phyloP scores from a whole-genome alignment of 208 protist species.

The Trypanosoma melophagium region DNA sequence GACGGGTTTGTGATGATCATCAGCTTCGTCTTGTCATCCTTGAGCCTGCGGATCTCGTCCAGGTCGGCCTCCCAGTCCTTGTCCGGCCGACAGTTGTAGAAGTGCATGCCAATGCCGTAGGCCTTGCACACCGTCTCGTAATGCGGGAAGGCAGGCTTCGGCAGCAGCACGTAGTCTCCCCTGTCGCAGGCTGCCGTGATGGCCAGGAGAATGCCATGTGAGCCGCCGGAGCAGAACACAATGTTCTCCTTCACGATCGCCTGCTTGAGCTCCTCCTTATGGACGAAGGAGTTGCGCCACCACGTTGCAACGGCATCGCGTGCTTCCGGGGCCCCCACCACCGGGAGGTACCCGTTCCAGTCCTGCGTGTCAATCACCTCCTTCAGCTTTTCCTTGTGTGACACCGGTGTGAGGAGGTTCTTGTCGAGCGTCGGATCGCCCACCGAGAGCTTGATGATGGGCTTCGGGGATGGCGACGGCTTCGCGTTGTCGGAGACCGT shows the following conservation, averaged over 20 bases:
- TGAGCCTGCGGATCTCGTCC: conserved; percentile 51
- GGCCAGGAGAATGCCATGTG: conserved; percentile 88
- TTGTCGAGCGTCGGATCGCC: conserved; percentile 63
- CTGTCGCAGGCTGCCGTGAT: conserved; percentile 73
- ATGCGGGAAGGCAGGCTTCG: conserved; percentile 90
- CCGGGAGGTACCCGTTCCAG: conserved; percentile 63
- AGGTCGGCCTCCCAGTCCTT: conserved; percentile 91
- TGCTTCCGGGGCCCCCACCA: conserved; percentile 30
- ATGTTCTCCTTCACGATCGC: conserved; percentile 50
- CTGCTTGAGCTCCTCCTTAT: conserved; percentile 6
- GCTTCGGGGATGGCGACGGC: conserved; percentile 5
- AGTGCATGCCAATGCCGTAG: conserved; percentile 74
- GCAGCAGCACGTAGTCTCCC: conserved; percentile 92
- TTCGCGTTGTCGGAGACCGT: conserved; percentile 1
- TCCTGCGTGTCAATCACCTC: conserved; percentile 31
- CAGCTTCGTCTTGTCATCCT: conserved; percentile 76
- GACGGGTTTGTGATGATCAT: conserved; percentile 95
- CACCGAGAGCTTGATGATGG: conserved; percentile 73
- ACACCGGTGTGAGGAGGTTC: conserved; percentile 48
- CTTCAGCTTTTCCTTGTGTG: conserved; percentile 38
- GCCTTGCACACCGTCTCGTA: conserved; percentile 88
- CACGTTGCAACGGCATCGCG: conserved; percentile 52
- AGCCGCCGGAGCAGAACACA: conserved; percentile 81
- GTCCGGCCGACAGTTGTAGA: conserved; percentile 82
- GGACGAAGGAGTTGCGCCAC: conserved; percentile 31